phyloP scores from a whole-genome alignment of 2,329 filamentous ascomycete genomes.

The Nemania abortiva region DNA sequence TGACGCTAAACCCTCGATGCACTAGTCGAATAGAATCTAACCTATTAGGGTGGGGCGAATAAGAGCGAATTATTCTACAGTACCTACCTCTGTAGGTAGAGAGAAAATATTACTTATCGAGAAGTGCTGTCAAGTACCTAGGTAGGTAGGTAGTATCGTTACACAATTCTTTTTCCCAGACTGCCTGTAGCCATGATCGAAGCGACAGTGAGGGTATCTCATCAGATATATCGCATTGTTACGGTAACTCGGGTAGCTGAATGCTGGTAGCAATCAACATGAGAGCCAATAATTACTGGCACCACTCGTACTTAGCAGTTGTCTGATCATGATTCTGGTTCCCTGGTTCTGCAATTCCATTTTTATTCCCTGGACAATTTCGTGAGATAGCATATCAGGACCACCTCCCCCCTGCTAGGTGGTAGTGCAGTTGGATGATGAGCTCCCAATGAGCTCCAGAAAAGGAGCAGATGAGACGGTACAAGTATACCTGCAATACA shows the following conservation, averaged over 20 bases:
- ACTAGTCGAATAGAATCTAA: constrained; percentile 32
- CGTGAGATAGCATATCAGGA: constrained; percentile 1
- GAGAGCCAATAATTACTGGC: neutral
- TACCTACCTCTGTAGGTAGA: no score
- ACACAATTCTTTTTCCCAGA: neutral
- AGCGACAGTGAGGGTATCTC: neutral
- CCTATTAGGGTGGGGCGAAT: neutral
- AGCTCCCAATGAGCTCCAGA: constrained; percentile 5
- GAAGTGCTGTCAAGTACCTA: neutral
- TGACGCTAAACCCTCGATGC: constrained; percentile 10
- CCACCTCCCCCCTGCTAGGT: constrained; percentile 8
- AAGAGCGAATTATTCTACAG: neutral
- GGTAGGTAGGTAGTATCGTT: neutral
- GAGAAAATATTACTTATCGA: neutral
- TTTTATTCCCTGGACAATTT: neutral
- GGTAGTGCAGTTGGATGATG: constrained; percentile 10
- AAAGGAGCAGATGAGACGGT: constrained; percentile 2
- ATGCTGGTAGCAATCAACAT: neutral
- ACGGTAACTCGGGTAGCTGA: neutral
- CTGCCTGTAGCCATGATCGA: neutral
- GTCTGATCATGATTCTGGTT: neutral
- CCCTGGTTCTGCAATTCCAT: neutral
- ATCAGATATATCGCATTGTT: neutral
- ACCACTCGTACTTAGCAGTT: neutral
- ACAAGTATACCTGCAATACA: neutral